Conservation (phyloP, 78 protist genomes). For the Planoprotostelium fungivorum region DNA sequence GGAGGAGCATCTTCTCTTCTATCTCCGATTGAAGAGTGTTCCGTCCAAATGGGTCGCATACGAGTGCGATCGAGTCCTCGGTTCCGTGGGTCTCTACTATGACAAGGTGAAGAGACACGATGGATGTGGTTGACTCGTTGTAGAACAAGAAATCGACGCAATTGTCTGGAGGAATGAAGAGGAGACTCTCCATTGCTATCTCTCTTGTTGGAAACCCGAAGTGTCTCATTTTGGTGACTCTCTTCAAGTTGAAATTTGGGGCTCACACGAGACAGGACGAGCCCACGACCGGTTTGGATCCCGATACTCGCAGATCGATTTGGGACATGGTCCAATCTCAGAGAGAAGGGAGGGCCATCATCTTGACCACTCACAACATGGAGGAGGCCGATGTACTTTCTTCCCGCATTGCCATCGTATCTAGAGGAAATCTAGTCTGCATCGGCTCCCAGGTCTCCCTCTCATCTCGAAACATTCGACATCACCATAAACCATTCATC, state of each 20-base stretch:
- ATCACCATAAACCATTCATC: no score
- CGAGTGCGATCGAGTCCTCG: neutral
- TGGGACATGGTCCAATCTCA: slow-evolving; percentile 30
- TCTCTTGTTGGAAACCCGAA: slow-evolving; percentile 38
- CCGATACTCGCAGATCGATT: slow-evolving; percentile 9
- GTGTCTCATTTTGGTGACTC: neutral
- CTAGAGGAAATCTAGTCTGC: slow-evolving; percentile 18
- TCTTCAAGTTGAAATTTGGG: neutral
- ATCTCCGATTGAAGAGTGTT: slow-evolving; percentile 58
- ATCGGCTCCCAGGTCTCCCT: slow-evolving; percentile 12
- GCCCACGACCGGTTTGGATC: slow-evolving; percentile 57
- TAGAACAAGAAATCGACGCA: slow-evolving; percentile 4
- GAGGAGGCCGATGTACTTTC: slow-evolving; percentile 45
- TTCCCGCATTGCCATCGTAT: slow-evolving; percentile 54
- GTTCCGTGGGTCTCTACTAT: neutral
- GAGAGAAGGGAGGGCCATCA: slow-evolving; percentile 17
- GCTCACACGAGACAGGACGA: slow-evolving; percentile 12
- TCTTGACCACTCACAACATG: slow-evolving; percentile 47
- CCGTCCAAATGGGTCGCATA: neutral
- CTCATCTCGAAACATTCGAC: neutral
- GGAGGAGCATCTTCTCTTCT: slow-evolving; percentile 75
- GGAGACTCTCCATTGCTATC: slow-evolving; percentile 65
- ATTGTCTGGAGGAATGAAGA: slow-evolving; percentile 80
- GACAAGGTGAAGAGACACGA: neutral
- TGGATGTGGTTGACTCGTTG: neutral